A percentile compares a stretch with the other conserved stretches of the same genome.
Conservation (phyloP, 139 green algal genomes). For the Axilococcus clingmanii region DNA sequence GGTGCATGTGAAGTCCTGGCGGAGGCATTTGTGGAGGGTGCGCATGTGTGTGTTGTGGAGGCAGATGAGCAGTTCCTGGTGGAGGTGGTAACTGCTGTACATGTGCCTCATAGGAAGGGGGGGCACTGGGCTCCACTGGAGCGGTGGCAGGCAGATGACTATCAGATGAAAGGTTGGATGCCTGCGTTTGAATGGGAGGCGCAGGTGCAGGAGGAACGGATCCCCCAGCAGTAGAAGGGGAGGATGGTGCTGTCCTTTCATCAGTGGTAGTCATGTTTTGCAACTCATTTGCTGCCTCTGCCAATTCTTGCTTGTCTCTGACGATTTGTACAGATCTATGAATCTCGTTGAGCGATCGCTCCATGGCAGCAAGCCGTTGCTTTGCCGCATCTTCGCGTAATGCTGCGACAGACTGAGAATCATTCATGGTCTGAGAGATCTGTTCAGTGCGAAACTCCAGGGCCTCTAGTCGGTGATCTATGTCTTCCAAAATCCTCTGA, state of each 20-base stretch:
- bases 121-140: not conserved
- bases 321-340: conserved; percentile 35
- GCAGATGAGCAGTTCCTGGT: not conserved
- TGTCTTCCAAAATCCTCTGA: conserved; percentile 33
- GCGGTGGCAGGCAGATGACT: not conserved
- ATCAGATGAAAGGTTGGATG: not conserved
- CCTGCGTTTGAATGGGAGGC: too few relatives aligned
- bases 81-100: not conserved
- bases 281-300: conserved; percentile 39
- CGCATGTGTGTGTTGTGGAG: conserved; percentile 7
- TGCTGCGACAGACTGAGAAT: conserved; percentile 24
- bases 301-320: conserved; percentile 43
- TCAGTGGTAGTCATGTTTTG: conserved; percentile 24
- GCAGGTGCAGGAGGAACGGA: not conserved
- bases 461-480: conserved; percentile 30
- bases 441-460: conserved; percentile 36
- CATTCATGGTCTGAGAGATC: conserved; percentile 21
- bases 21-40: not conserved
- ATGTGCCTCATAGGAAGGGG: not conserved
- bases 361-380: conserved; percentile 25
- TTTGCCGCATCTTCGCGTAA: conserved; percentile 23
- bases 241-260: not conserved
- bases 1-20: not conserved
- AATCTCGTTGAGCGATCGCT: conserved; percentile 35
- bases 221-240: conserved; percentile 1